phyloP scores from a whole-genome alignment of 1,284 basidiomycete species.

The Lentinus polychrous region DNA sequence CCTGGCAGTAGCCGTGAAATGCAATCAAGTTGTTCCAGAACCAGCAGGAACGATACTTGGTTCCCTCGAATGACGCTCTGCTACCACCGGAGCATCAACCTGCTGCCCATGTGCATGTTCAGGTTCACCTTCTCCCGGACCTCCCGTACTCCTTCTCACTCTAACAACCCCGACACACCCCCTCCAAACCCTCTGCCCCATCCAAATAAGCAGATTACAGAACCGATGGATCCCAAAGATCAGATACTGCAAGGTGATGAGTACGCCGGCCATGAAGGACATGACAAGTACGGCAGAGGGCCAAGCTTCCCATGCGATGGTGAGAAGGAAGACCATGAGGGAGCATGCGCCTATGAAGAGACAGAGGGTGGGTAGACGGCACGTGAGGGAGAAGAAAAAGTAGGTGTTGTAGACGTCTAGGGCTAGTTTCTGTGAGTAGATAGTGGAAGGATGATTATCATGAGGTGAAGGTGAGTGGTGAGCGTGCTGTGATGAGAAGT shows the following conservation, averaged over 20 bases:
- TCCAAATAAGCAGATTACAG: constrained; percentile 17
- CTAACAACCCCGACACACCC: not conserved
- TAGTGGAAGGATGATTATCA: too few relatives aligned
- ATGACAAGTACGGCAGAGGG: constrained; percentile 51
- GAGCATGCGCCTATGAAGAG: constrained; percentile 46
- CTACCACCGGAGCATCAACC: too few relatives aligned
- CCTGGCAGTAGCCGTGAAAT: too few relatives aligned
- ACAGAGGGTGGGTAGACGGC: constrained; percentile 53
- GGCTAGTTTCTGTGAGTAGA: constrained; percentile 35
- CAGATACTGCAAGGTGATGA: constrained; percentile 58
- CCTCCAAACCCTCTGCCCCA: constrained; percentile 1
- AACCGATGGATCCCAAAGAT: constrained; percentile 43
- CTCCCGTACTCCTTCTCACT: too few relatives aligned
- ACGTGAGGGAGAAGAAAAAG: constrained; percentile 59
- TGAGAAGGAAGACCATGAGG: constrained; percentile 50
- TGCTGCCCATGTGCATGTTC: too few relatives aligned
- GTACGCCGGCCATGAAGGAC: constrained; percentile 46
- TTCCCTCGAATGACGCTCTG: too few relatives aligned
- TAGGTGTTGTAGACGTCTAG: constrained; percentile 51
- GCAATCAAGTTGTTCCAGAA: too few relatives aligned
- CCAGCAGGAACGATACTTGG: too few relatives aligned
- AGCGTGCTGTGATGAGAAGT: too few relatives aligned
- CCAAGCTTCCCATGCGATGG: constrained; percentile 57
- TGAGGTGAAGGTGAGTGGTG: too few relatives aligned
- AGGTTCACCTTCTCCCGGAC: too few relatives aligned